These are phyloP conservation scores for Tympanopsis confertula DNA, from an alignment of 2,329 filamentous ascomycete genomes.

Conservation along the genomic window DNA sequence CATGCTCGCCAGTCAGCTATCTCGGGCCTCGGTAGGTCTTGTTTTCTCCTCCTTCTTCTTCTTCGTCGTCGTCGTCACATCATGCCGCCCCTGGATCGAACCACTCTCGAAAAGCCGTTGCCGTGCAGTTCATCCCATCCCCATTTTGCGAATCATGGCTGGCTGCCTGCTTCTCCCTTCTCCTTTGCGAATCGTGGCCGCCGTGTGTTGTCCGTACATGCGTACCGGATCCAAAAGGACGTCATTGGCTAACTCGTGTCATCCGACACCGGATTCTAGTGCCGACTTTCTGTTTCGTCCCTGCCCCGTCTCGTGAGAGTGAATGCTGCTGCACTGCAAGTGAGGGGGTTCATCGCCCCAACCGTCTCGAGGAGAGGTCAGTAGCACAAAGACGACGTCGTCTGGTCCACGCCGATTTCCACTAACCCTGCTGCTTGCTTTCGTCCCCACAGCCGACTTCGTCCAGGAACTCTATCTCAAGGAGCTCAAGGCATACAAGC, in stretches of 20 bases:
- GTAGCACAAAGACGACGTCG: constrained; percentile 12
- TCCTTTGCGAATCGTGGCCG: constrained; percentile 41
- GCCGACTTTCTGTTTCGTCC: constrained; percentile 35
- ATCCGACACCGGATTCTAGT: constrained; percentile 24
- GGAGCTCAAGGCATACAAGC: constrained; percentile 93
- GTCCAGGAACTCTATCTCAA: constrained; percentile 96
- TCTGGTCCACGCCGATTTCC: background rate
- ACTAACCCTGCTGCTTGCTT: background rate
- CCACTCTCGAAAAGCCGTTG: background rate
- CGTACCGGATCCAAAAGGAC: constrained; percentile 46
- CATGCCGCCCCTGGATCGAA: constrained; percentile 2
- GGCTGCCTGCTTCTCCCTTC: constrained; percentile 7
- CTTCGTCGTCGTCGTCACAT: constrained; percentile 3
- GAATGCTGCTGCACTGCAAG: constrained; percentile 27
- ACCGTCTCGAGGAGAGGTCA: constrained; percentile 51
- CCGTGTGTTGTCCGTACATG: constrained; percentile 49
- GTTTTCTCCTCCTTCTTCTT: constrained; percentile 3
- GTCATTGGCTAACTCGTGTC: constrained; percentile 41
- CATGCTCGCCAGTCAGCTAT: constrained; percentile 45
- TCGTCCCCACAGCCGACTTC: constrained; percentile 62
- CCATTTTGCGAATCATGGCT: constrained; percentile 2
- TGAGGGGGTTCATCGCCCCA: constrained; percentile 46
- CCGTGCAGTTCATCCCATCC: background rate
- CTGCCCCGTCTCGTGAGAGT: constrained; percentile 35
- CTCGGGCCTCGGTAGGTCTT: constrained; percentile 40